These are phyloP conservation scores for Terfezia boudieri DNA, from an alignment of 495 filamentous ascomycete genomes.

Conservation along the genomic window DNA sequence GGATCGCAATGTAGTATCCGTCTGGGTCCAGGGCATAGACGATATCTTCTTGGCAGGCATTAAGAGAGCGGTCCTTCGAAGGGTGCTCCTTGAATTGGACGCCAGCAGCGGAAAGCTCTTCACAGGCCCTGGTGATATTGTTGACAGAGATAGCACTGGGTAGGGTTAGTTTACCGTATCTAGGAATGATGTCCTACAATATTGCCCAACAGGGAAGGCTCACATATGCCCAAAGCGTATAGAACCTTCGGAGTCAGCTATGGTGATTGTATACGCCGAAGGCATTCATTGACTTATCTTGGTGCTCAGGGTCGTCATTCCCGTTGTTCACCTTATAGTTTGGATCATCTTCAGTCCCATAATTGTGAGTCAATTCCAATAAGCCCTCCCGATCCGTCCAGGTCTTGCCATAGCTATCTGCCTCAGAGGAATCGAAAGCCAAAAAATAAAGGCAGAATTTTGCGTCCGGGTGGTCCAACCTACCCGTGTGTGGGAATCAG, in stretches of 20 bases:
- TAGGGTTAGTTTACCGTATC: neutral
- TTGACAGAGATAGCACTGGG: conserved; percentile 43
- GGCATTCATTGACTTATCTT: no score
- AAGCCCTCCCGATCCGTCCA: conserved; percentile 72
- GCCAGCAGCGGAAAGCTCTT: conserved; percentile 67
- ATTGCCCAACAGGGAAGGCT: neutral
- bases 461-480: conserved; percentile 35
- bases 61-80: conserved; percentile 58
- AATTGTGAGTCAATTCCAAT: conserved; percentile 90
- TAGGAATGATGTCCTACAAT: no score
- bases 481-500: neutral
- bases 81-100: conserved; percentile 90
- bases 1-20: conserved; percentile 70
- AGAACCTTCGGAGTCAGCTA: neutral
- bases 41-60: conserved; percentile 29
- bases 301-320: conserved; percentile 42
- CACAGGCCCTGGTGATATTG: conserved; percentile 72
- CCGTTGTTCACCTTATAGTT: conserved; percentile 68
- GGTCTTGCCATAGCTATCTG: conserved; percentile 35
- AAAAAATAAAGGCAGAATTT: conserved; percentile 86
- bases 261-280: no score
- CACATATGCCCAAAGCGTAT: conserved; percentile 63
- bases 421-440: conserved; percentile 42
- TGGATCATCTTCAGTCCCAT: conserved; percentile 75
- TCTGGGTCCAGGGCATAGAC: conserved; percentile 89